phyloP scores from a whole-genome alignment of 495 filamentous ascomycete genomes.

The Penicillium canescens region DNA sequence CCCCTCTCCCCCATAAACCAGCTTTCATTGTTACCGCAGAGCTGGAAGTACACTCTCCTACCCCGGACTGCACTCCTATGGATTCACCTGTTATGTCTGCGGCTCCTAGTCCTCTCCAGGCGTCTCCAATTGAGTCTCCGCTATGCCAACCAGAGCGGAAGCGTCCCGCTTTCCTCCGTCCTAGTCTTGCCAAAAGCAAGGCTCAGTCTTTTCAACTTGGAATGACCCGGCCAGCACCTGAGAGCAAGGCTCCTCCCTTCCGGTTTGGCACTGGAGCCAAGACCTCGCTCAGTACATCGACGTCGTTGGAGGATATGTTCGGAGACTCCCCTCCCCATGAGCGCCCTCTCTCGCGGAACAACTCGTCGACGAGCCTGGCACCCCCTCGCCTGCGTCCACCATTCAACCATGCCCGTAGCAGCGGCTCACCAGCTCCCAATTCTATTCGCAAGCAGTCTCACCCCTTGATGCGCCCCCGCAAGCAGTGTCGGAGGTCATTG shows the following conservation, averaged over 20 bases:
- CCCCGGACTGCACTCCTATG: constrained; percentile 52
- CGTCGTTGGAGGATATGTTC: constrained; percentile 78
- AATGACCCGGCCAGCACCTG: constrained; percentile 38
- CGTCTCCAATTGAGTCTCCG: constrained; percentile 54
- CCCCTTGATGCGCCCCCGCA: constrained; percentile 74
- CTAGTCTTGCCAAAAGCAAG: constrained; percentile 43
- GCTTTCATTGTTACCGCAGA: constrained; percentile 58
- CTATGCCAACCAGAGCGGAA: constrained; percentile 36
- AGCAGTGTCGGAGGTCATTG: constrained; percentile 84
- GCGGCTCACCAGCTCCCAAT: constrained; percentile 69
- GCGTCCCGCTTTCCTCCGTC: constrained; percentile 43
- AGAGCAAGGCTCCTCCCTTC: constrained; percentile 70
- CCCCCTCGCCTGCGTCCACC: constrained; percentile 61
- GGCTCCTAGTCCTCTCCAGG: constrained; percentile 46
- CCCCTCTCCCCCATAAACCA: constrained; percentile 87
- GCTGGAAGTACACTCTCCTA: constrained; percentile 67
- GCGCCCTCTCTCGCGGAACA: constrained; percentile 36
- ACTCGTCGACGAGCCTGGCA: constrained; percentile 33
- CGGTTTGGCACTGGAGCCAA: constrained; percentile 65
- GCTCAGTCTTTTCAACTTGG: constrained; percentile 43
- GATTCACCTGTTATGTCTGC: constrained; percentile 47
- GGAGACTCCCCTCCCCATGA: constrained; percentile 75
- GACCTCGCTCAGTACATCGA: constrained; percentile 53
- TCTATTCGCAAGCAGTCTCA: constrained; percentile 72
- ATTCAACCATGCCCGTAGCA: constrained; percentile 57